A percentile compares a stretch with the other conserved stretches of the same genome.
Conservation (phyloP, 306 rosid species). For the Dalbergia cochinchinensis region DNA sequence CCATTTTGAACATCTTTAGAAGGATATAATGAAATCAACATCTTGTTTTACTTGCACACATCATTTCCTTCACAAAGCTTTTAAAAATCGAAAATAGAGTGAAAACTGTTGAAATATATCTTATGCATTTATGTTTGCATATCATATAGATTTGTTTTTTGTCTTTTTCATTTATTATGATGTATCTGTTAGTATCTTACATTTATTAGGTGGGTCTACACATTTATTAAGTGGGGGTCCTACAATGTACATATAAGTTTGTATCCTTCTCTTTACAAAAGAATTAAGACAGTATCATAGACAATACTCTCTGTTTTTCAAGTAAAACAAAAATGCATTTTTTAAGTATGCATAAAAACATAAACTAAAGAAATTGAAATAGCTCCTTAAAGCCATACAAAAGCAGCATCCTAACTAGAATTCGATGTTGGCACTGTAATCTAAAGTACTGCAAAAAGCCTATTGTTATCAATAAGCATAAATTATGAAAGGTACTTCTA, state of each 20-base stretch:
- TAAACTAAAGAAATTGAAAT: neutral
- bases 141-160: too few relatives aligned
- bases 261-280: too few relatives aligned
- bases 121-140: too few relatives aligned
- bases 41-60: neutral
- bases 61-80: neutral
- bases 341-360: neutral
- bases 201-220: too few relatives aligned
- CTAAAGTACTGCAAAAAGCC: slow-evolving; percentile 20
- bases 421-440: slow-evolving; percentile 1
- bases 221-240: too few relatives aligned
- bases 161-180: too few relatives aligned
- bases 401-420: neutral
- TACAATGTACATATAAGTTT: too few relatives aligned
- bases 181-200: too few relatives aligned
- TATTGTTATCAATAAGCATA: slow-evolving; percentile 1
- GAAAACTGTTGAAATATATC: too few relatives aligned
- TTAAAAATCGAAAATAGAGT: neutral
- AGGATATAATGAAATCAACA: neutral
- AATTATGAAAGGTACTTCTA: slow-evolving; percentile 9
- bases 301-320: too few relatives aligned
- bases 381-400: neutral
- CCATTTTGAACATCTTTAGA: neutral
- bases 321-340: neutral
- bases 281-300: too few relatives aligned